Evolutionary conservation across 2,329 filamentous ascomycete genomes (phyloP).

Genomic region (Periconia digitata): DNA sequence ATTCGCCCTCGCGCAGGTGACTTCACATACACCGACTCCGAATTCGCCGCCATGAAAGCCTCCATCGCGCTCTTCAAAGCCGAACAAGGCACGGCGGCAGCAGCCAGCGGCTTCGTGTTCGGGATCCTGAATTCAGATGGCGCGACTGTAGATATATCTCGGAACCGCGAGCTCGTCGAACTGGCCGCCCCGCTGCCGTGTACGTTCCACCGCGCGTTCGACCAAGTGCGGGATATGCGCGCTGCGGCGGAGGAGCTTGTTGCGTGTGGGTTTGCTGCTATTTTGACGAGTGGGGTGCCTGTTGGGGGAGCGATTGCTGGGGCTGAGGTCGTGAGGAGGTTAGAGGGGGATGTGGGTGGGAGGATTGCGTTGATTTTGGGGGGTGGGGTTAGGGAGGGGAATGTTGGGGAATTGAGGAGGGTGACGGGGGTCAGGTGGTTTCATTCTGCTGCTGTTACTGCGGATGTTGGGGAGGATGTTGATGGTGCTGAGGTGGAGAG

Average conservation of each 20-base stretch:
- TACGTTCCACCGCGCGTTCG: slow-evolving; percentile 60
- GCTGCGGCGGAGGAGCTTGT: slow-evolving; percentile 43
- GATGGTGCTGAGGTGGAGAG: slow-evolving; percentile 30
- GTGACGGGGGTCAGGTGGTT: slow-evolving; percentile 37
- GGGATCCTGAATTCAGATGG: slow-evolving; percentile 45
- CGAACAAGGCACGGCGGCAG: too few relatives aligned
- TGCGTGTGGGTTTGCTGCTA: slow-evolving; percentile 47
- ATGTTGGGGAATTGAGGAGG: slow-evolving; percentile 40
- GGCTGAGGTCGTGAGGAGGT: slow-evolving; percentile 28
- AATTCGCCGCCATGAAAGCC: slow-evolving; percentile 49
- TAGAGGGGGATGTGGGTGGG: slow-evolving; percentile 31
- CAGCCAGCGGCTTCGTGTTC: slow-evolving; percentile 55
- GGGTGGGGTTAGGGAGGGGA: slow-evolving; percentile 52
- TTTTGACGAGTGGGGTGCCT: slow-evolving; percentile 54
- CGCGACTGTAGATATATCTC: slow-evolving; percentile 42
- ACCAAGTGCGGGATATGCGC: slow-evolving; percentile 39
- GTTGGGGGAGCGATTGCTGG: slow-evolving; percentile 39
- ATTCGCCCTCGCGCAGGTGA: slow-evolving; percentile 52
- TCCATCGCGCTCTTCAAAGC: slow-evolving; percentile 42
- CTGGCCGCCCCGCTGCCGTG: slow-evolving; percentile 48
- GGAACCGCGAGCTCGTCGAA: slow-evolving; percentile 47
- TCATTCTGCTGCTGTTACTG: slow-evolving; percentile 50
- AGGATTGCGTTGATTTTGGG: slow-evolving; percentile 52
- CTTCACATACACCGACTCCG: slow-evolving; percentile 48
- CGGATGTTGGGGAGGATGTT: slow-evolving; percentile 30